These are phyloP conservation scores for Phallus indusiatus DNA, from an alignment of 768 basidiomycete genomes.

Conservation along the genomic window DNA sequence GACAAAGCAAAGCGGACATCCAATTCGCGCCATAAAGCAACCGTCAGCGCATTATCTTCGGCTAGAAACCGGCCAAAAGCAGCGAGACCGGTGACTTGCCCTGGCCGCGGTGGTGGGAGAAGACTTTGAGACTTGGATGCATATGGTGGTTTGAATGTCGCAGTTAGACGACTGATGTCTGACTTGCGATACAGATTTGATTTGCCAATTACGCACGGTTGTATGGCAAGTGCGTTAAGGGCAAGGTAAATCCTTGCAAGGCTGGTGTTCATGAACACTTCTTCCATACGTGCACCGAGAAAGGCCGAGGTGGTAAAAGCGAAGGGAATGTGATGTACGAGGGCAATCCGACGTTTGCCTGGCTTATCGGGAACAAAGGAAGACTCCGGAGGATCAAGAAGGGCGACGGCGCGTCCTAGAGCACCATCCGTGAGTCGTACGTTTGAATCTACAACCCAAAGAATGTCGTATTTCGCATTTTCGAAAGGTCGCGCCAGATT, in stretches of 20 bases:
- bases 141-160: conserved; percentile 46
- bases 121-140: conserved; percentile 17
- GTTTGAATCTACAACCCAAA: conserved; percentile 97
- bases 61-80: conserved; percentile 86
- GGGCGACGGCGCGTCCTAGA: conserved; percentile 75
- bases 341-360: conserved; percentile 46
- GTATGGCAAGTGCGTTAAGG: conserved; percentile 79
- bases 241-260: conserved; percentile 98
- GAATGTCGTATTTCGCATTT: conserved; percentile 74
- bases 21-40: conserved; percentile 88
- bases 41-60: conserved; percentile 96
- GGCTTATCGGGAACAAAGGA: conserved; percentile 21
- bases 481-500: conserved; percentile 83
- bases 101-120: not conserved
- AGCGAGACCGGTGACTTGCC: conserved; percentile 44
- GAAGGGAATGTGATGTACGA: conserved; percentile 95
- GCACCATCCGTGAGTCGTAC: conserved; percentile 69
- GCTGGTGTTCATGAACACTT: conserved; percentile 92
- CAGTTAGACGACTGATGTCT: conserved; percentile 70
- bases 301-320: conserved; percentile 60
- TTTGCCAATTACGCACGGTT: conserved; percentile 96
- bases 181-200: conserved; percentile 89
- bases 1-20: conserved; percentile 82
- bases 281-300: conserved; percentile 80
- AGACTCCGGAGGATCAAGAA: conserved; percentile 36